Base-by-base conservation (phyloP, 1,284 basidiomycete species). In the Cryptococcus deneoformans region DNA sequence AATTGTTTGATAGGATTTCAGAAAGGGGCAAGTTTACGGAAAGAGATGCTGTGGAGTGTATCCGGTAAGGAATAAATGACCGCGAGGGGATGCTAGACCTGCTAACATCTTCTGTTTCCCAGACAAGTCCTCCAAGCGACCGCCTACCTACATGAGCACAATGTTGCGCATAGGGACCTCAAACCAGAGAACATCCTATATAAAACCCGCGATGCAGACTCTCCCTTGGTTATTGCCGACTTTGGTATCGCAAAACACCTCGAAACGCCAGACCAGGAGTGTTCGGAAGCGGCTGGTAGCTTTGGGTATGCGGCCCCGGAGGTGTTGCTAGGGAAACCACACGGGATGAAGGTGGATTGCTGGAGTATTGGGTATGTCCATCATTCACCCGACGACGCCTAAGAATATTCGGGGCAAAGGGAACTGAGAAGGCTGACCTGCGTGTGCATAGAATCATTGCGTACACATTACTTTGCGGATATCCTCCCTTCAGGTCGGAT, bases 171-270 rank as follows among this genome's bases (percentile, higher is more conserved):
- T 71, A 86, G 93, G 5, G 92, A 95, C 76, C 82, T 93, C 62
- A 93, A 93, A 86, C 92, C 94, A 0, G 94, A 98, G 77, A 97
- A 98, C 72, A 95, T 96, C 59, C 81, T 96, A 7, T 96, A 92
- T 75, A 87, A 90, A 53, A 89, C 89, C 8, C 83, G 80, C 58
- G 87, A 84, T 2, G 73, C 82, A 10, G 82, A 87, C 44, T 89
- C 88, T 20, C 88, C 88, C 61, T 83, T 96, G 53, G 92, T 96
- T 53, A 92, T 96, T 54, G 92, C 87, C 20, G 96, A 99, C 77
- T 98, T 99, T 75, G 96, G 96, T 63, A 97, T 99, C 57, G 92
- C 93, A 2, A 92, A 92, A 70, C 90, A 92, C 65, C 79, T 96
- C 4, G 85, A 90, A 82, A 85, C 47, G 0, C 79, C 87, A 0